Conservation (phyloP, 176 grass and related monocot genomes). For the Pontederia crassipes region DNA sequence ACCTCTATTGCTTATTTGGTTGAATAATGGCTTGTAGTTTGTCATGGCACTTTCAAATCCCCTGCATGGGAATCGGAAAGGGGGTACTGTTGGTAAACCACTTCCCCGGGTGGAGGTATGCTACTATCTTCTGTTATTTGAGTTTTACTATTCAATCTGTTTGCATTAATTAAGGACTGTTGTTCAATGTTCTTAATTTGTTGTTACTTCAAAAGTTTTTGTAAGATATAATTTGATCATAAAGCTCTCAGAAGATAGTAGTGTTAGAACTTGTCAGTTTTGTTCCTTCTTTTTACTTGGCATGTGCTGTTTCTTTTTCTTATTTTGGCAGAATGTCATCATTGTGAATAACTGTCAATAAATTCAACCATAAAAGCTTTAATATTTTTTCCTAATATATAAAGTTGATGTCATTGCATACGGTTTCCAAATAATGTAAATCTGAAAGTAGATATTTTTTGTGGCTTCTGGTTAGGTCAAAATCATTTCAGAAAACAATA, state of each 20-base stretch:
- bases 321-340: not conserved
- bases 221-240: not conserved
- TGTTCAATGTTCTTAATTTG: too few relatives aligned
- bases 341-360: too few relatives aligned
- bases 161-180: too few relatives aligned
- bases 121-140: conserved; percentile 4
- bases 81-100: conserved; percentile 77
- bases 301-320: not conserved
- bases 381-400: not conserved
- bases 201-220: too few relatives aligned
- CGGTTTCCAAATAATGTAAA: conserved; percentile 11
- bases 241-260: not conserved
- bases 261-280: too few relatives aligned
- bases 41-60: conserved; percentile 95
- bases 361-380: too few relatives aligned
- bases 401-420: not conserved
- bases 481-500: conserved; percentile 66
- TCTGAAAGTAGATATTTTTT: not conserved
- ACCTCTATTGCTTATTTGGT: conserved; percentile 12
- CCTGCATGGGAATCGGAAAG: conserved; percentile 71
- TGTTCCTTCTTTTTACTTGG: too few relatives aligned
- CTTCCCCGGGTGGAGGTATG: conserved; percentile 80
- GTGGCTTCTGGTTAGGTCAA: conserved; percentile 45
- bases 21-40: conserved; percentile 47
- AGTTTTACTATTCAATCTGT: not conserved